Evolutionary conservation across 1,139 yeast species (phyloP), one percentile per base, ranked within the genome.

Genomic region (Yamadazyma blattariae): DNA sequence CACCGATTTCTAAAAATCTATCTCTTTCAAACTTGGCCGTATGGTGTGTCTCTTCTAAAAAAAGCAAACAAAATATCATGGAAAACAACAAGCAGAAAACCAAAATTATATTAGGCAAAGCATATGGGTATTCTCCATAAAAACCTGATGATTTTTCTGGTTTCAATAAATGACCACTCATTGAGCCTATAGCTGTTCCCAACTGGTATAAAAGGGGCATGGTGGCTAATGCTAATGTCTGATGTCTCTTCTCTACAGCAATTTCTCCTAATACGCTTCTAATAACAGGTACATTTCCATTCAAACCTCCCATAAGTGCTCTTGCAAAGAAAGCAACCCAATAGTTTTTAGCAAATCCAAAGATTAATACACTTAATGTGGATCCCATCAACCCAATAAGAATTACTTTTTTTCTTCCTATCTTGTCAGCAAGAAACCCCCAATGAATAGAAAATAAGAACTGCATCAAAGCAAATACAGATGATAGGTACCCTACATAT

Each of bases 201-300:
- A 33, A 8, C 19, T 33, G 27, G 19, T 15, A 33, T 4, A 18
- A 19, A 7, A 33, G 12, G 3, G 35, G 35, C 20, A 33, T 23
- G 12, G 21, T 19, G 10, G 28, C 16, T n/a, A 33, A 33, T 11
- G 35, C 35, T n/a, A 33, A 22, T 7, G 23, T 25, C n/a, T 33
- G 35, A 12, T 33, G 35, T 10, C 15, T 18, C n/a, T 26, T 24
- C 15, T 33, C 32, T 10, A 16, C 15, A 9, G 29, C 81, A 8
- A 77, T 61, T 50, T 79, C 86, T 1, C 83, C 85, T 29, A 79
- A 61, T 27, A 70, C 57, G 1, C 83, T 78, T 45, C 85, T 59
- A 29, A 78, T 52, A 3, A 79, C 82, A 0, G 81, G 77, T 7
- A 75, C 71, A 46, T 77, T 79, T 4, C 84, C 84, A 49, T 78